Base-by-base conservation (phyloP, 2,329 filamentous ascomycete species). In the Macrophomina tecta region DNA sequence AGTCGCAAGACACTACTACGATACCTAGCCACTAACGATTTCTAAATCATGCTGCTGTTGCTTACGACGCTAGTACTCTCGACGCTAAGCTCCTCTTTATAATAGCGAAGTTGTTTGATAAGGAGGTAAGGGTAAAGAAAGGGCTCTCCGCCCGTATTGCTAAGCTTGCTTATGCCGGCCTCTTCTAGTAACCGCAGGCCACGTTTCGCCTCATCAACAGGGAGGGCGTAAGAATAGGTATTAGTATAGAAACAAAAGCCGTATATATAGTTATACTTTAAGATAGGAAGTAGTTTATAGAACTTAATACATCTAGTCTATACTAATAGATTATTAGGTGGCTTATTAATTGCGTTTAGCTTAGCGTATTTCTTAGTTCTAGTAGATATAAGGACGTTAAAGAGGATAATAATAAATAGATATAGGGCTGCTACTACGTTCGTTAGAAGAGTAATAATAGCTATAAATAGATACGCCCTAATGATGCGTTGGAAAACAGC, bases 161-260 rank as follows among this genome's bases (percentile, higher is more conserved):
- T 86, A 72, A 86, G 76, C 71, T 86, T 87, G 60, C 75, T 78
- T 84, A 86, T 86, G 14, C 84, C 85, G 3, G 83, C 84, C 0
- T 81, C 69, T 63, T 79, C 78, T 12, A 87, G 79, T 1, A 85
- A 76, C 1, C 65, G 70, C 4, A 87, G 77, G 8, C 81, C 84
- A 1, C 67, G 69, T 71, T 85, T 82, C 45, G 82, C 82, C 0
- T 82, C 73, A 0, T 76, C 72, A n/a, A 80, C 69, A 4, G 76
- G 67, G 2, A 79, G 77, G 3, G 83, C 78, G 71, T 83, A 74
- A 2, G 82, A 84, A 0, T 79, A 80, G 42, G 78, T 85, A 6
- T 80, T 84, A 1, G 84, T 87, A 72, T 87, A 84, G 76, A 87
- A 87, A 73, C 85, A 87, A 75, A 87, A 87, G 8, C 79, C 81